Percentiles rank a stretch among this genome's conserved stretches.
Evolutionary conservation across 331 rosid species (phyloP).

Genomic region (Spiraea crenata): DNA sequence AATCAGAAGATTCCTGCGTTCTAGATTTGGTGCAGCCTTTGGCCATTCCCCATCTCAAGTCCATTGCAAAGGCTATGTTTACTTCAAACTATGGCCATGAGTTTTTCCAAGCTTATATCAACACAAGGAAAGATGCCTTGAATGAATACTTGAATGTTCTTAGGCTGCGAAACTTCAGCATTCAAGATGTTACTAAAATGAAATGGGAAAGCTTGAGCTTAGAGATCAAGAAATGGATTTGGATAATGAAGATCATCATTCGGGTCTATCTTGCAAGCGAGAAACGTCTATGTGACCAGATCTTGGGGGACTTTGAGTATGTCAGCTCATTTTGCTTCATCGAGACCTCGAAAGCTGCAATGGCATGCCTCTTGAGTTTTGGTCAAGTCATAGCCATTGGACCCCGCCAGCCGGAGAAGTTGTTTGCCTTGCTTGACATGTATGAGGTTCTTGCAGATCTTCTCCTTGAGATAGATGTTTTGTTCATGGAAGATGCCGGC

Average conservation of each 20-base stretch:
- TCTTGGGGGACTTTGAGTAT: slow-evolving; percentile 45
- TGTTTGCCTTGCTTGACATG: slow-evolving; percentile 62
- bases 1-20: slow-evolving; percentile 11
- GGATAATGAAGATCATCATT: slow-evolving; percentile 45
- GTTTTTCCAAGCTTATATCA: slow-evolving; percentile 45
- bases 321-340: slow-evolving; percentile 39
- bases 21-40: slow-evolving; percentile 48
- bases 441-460: slow-evolving; percentile 52
- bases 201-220: slow-evolving; percentile 45
- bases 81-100: slow-evolving; percentile 54
- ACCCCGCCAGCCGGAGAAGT: slow-evolving; percentile 44
- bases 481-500: slow-evolving; percentile 47
- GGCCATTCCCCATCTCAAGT: slow-evolving; percentile 43
- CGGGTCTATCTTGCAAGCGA: slow-evolving; percentile 53
- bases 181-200: slow-evolving; percentile 47
- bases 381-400: slow-evolving; percentile 55
- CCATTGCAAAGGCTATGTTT: slow-evolving; percentile 62
- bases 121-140: slow-evolving; percentile 51
- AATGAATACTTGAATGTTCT: slow-evolving; percentile 49
- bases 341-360: slow-evolving; percentile 43
- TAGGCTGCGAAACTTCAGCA: slow-evolving; percentile 44
- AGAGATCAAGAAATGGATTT: slow-evolving; percentile 55
- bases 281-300: slow-evolving; percentile 45
- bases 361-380: slow-evolving; percentile 47
- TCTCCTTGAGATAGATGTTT: slow-evolving; percentile 33